Evolutionary conservation across 2,329 filamentous ascomycete genomes (phyloP).

Genomic region (Fusarium falciforme): DNA sequence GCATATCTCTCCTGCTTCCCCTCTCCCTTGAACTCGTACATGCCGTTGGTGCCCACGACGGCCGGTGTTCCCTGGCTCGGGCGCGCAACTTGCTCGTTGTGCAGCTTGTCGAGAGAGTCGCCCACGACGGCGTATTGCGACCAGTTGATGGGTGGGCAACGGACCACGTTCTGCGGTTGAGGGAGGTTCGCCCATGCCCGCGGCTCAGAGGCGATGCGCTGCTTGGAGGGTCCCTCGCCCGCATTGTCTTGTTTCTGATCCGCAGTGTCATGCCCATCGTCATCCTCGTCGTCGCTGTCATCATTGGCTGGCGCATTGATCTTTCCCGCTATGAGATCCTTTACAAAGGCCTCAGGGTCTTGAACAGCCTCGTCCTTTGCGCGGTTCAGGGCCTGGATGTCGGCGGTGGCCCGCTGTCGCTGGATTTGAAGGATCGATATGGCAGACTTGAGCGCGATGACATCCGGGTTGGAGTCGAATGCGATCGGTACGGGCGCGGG

Average conservation of each 20-base stretch:
- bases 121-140: conserved; percentile 92
- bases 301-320: conserved; percentile 54
- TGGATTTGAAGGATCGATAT: conserved; percentile 91
- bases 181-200: conserved; percentile 74
- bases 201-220: conserved; percentile 39
- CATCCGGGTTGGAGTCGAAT: conserved; percentile 81
- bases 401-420: conserved; percentile 78
- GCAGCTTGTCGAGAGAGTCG: conserved; percentile 80
- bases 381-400: conserved; percentile 76
- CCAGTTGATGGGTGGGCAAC: conserved; percentile 94
- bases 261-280: conserved; percentile 45
- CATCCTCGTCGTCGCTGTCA: conserved; percentile 44
- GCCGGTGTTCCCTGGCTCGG: conserved; percentile 70
- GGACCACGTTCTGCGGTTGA: conserved; percentile 82
- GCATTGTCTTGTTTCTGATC: conserved; percentile 42
- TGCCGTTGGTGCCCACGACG: conserved; percentile 55
- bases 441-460: conserved; percentile 85
- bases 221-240: conserved; percentile 36
- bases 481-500: conserved; percentile 65
- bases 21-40: conserved; percentile 63
- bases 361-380: conserved; percentile 77
- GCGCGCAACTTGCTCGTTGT: conserved; percentile 78
- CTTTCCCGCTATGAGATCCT: conserved; percentile 73
- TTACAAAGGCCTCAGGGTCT: conserved; percentile 78
- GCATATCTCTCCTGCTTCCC: conserved; percentile 58